A percentile compares a stretch with the other conserved stretches of the same genome.
These are phyloP conservation scores for Dryas alaskensis DNA, from an alignment of 306 rosid genomes.

Conservation along the genomic window DNA sequence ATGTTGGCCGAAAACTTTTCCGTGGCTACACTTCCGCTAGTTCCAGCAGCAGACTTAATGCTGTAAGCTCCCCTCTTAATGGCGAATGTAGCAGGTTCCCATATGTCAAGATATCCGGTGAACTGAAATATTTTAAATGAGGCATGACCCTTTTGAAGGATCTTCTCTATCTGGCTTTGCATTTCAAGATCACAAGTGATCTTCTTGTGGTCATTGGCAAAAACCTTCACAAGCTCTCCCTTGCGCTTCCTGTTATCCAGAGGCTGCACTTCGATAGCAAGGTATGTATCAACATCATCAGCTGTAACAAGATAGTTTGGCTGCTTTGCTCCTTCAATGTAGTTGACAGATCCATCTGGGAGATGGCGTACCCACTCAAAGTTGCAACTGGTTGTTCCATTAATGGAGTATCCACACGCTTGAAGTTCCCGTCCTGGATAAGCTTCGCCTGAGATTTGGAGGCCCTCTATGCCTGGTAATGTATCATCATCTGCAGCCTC, in stretches of 20 bases:
- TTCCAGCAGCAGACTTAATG: conserved; percentile 60
- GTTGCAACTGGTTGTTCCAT: conserved; percentile 96
- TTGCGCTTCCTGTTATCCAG: conserved; percentile 90
- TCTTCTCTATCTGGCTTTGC: conserved; percentile 73
- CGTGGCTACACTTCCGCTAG: conserved; percentile 48
- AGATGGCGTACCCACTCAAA: conserved; percentile 97
- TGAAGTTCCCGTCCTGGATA: conserved; percentile 87
- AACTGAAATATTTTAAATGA: conserved; percentile 60
- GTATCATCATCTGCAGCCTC: conserved; percentile 97
- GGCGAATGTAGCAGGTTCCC: conserved; percentile 82
- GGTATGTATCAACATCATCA: conserved; percentile 84
- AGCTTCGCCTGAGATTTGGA: conserved; percentile 92
- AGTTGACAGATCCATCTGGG: conserved; percentile 90
- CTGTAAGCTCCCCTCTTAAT: conserved; percentile 89
- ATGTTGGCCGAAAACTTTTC: conserved; percentile 69
- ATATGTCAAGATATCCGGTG: conserved; percentile 63
- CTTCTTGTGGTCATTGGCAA: conserved; percentile 73
- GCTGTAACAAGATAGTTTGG: conserved; percentile 88
- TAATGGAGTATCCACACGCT: conserved; percentile 80
- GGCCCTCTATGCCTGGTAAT: conserved; percentile 82
- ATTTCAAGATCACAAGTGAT: conserved; percentile 73
- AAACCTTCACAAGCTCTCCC: conserved; percentile 92
- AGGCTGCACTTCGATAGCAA: conserved; percentile 96
- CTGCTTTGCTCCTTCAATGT: conserved; percentile 97
- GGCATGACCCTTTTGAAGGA: conserved; percentile 62